Base-by-base conservation (phyloP, 78 protist species). In the Corallochytrium limacisporum region DNA sequence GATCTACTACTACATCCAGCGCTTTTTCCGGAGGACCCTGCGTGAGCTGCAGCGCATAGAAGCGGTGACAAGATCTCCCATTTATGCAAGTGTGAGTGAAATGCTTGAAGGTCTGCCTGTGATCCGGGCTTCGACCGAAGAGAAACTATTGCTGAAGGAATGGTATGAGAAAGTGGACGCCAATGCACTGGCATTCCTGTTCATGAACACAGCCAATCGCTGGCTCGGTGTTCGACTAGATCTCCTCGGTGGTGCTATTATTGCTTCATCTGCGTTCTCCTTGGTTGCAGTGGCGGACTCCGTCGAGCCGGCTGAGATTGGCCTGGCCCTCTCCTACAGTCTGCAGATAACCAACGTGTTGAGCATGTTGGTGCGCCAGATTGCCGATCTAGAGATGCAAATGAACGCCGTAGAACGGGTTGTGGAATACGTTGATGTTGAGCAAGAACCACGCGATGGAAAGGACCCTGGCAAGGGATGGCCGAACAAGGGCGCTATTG, bases 101-200 rank as follows among this genome's bases (percentile, higher is more conserved):
- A 75, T 89, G 10, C 70, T 94, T 26, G 60, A 63, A 33, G 98
- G 98, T 48, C 77, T 86, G 28, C 26, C 89, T 8, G 85, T 94
- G 20, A 85, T 94, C 54, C 81, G 97, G 40, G 90, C 97, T 2
- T 89, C 72, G 54, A 47, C 22, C 13, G 66, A 20, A 20, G 28
- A 15, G 0, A 24, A 53, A 13, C 59, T 15, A 13, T 15, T 18
- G 22, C 28, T 53, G 59, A 26, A 53, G 13, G 59, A 53, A 18
- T 53, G 18, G 37, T 53, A 53, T 15, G 22, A 12, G 28, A 12
- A 53, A 24, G 37, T 53, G 37, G 22, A 53, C 59, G 22, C 0
- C 0, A 20, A 53, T 24, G 13, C 59, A 24, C 22, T 53, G 0
- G 18, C 31, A 20, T 53, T 53, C 15, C 59, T 53, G 22, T 20